Conservation (phyloP, 2,329 filamentous ascomycete species). For the Paraphaeosphaeria minitans region DNA sequence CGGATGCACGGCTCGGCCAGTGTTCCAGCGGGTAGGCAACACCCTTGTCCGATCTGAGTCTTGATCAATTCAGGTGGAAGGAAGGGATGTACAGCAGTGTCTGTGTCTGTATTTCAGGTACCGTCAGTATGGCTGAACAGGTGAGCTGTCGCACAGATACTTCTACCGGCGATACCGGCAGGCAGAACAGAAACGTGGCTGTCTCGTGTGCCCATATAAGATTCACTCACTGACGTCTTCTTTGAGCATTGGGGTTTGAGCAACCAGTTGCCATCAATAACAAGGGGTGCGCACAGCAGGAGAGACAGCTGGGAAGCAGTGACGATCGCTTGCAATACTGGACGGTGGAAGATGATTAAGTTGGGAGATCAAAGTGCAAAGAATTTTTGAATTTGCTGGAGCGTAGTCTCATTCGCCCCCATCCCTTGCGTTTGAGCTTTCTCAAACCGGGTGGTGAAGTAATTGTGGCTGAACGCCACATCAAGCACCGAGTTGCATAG, state of each 20-base stretch:
- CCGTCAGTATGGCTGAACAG: constrained; percentile 1
- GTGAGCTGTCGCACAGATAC: constrained; percentile 6
- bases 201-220: background rate
- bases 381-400: background rate
- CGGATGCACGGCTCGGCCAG: background rate
- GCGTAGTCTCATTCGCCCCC: background rate
- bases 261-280: background rate
- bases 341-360: background rate
- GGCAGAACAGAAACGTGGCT: constrained; percentile 10
- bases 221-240: background rate
- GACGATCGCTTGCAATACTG: background rate
- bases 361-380: background rate
- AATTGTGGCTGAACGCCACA: constrained; percentile 4
- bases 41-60: constrained; percentile 3
- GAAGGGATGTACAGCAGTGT: background rate
- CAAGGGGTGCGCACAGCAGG: background rate
- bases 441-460: background rate
- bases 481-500: background rate
- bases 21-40: background rate
- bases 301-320: background rate
- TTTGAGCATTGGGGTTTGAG: background rate
- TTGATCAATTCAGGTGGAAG: constrained; percentile 2
- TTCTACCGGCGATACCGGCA: constrained; percentile 3
- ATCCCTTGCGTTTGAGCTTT: constrained; percentile 5
- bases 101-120: background rate